Evolutionary conservation across 495 filamentous ascomycete species (phyloP).

Genomic region (Aspergillus kassunensis): DNA sequence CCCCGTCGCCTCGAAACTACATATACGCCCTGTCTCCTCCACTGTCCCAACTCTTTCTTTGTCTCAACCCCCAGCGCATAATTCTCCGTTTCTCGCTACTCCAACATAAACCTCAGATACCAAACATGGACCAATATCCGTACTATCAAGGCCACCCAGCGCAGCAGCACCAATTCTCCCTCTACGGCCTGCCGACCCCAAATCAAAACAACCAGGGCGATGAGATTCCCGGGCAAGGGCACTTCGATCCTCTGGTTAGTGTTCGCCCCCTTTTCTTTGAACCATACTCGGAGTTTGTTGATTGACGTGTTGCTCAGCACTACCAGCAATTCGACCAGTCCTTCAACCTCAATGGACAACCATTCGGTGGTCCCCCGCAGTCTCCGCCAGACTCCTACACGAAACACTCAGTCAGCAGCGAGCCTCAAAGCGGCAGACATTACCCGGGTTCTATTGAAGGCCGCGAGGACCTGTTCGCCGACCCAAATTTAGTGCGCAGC

Average conservation of each 20-base stretch:
- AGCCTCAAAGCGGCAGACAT: conserved; percentile 19
- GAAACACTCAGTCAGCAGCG: conserved; percentile 35
- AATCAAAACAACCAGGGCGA: conserved; percentile 28
- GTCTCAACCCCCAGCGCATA: neutral
- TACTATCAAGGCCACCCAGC: conserved; percentile 31
- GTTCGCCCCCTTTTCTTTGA: too few species aligned
- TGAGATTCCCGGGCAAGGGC: conserved; percentile 18
- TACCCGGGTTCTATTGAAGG: conserved; percentile 30
- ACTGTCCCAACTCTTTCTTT: neutral
- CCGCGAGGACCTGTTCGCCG: conserved; percentile 27
- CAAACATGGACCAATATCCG: conserved; percentile 39
- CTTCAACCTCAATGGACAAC: conserved; percentile 21
- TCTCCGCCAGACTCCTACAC: conserved; percentile 45
- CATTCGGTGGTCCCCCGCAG: conserved; percentile 33
- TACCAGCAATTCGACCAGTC: conserved; percentile 38
- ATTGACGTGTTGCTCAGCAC: too few species aligned
- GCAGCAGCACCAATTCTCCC: conserved; percentile 30
- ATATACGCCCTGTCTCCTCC: neutral
- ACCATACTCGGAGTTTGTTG: too few species aligned
- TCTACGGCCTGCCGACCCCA: conserved; percentile 42
- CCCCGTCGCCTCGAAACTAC: neutral
- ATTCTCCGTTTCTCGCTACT: too few species aligned
- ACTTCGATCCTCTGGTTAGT: conserved; percentile 28
- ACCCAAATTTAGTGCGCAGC: conserved; percentile 30
- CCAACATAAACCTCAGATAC: neutral